Evolutionary conservation across 192 early-diverging fungal species (phyloP), one percentile per base, ranked within the genome.

Genomic region (Diversispora eburnea): DNA sequence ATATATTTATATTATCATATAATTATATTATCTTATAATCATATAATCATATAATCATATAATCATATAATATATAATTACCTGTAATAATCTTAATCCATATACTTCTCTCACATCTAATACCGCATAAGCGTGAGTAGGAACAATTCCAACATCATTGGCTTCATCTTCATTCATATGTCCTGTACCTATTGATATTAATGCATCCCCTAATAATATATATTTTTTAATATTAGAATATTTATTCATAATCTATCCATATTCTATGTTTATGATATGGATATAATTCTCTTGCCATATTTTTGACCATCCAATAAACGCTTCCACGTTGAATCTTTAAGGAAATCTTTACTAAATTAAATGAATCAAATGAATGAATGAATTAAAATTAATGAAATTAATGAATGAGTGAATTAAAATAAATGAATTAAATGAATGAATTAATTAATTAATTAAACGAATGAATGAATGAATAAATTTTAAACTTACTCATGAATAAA

Each of bases 61-160:
- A 12, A 48, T 42, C 12, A 45, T 43, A 0, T 15, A 42, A 43
- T 43, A 17, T 6, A 42, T 6, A 48, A 17, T 42, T 39, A 73
- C 92, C 78, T 91, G 86, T 25, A 96, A 72, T 65, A 96, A 79
- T 19, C 90, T 77, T n/a, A 81, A 57, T 2, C 90, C 92, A 20
- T 77, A 70, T 5, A 87, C 83, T 59, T 91, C 85, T 57, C 83
- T 80, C 56, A 76, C 73, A 80, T 87, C 88, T 46, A 92, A 78
- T 5, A 92, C 89, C 0, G 95, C 94, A 75, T 97, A 97, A 0
- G 94, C 92, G 75, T 97, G 95, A n/a, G 90, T 91, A 3, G 91
- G 86, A 1, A 97, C 92, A 41, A 97, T 79, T 3, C 94, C 95
- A 22, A 92, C 74, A 20, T 76, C 76, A 15, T 82, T 81, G 0